phyloP scores from a whole-genome alignment of 306 rosid genomes.

The Cercis canadensis region DNA sequence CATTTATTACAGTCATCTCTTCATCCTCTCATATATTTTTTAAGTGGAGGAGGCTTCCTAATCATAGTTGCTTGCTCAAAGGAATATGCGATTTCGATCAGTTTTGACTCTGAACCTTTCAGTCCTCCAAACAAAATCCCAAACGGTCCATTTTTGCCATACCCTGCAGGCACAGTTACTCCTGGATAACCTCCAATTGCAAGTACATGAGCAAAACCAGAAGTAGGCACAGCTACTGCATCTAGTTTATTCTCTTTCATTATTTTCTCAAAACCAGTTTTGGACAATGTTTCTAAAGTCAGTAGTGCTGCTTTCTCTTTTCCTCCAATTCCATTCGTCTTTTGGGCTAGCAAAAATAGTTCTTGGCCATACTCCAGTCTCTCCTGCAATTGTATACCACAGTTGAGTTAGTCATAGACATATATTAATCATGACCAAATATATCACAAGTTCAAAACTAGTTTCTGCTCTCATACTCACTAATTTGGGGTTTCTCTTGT shows the following conservation, averaged over 20 bases:
- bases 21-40: too few species aligned
- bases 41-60: slow-evolving; percentile 67
- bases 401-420: neutral
- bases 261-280: slow-evolving; percentile 45
- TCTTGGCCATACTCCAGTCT: slow-evolving; percentile 47
- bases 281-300: slow-evolving; percentile 31
- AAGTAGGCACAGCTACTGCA: slow-evolving; percentile 54
- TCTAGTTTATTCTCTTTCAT: slow-evolving; percentile 47
- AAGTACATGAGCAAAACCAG: slow-evolving; percentile 36
- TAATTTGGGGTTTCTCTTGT: slow-evolving; percentile 42
- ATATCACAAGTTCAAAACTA: neutral
- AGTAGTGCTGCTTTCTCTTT: slow-evolving; percentile 25
- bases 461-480: slow-evolving; percentile 29
- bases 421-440: neutral
- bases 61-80: slow-evolving; percentile 75
- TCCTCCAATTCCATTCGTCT: slow-evolving; percentile 40
- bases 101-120: slow-evolving; percentile 66
- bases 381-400: slow-evolving; percentile 43
- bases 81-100: slow-evolving; percentile 66
- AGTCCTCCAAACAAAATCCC: slow-evolving; percentile 75
- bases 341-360: slow-evolving; percentile 35
- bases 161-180: slow-evolving; percentile 74
- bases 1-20: neutral
- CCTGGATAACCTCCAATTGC: slow-evolving; percentile 76
- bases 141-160: slow-evolving; percentile 52